A percentile compares a stretch with the other conserved stretches of the same genome.
Conservation (phyloP, 2,329 filamentous ascomycete species). For the Diplocarpon rosae region DNA sequence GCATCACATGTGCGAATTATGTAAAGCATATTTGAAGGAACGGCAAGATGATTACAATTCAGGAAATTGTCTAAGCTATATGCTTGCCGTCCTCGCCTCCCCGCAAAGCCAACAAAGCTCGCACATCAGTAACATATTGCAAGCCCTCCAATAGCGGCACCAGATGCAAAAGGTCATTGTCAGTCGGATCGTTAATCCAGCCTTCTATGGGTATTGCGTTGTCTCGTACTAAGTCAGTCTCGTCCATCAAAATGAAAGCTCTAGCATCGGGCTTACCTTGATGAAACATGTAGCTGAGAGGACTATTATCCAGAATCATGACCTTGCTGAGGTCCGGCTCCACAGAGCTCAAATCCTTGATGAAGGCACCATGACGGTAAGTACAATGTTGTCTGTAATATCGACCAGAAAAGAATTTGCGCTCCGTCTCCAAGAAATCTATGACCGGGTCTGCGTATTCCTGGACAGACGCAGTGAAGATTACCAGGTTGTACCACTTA, state of each 20-base stretch:
- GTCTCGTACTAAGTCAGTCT: slow-evolving; percentile 45
- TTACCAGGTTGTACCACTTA: slow-evolving; percentile 96
- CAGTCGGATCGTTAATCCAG: slow-evolving; percentile 97
- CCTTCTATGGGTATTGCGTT: slow-evolving; percentile 98
- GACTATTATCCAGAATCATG: slow-evolving; percentile 98
- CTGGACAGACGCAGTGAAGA: slow-evolving; percentile 95
- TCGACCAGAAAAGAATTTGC: slow-evolving; percentile 87
- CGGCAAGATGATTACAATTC: slow-evolving; percentile 3
- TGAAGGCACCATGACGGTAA: slow-evolving; percentile 88
- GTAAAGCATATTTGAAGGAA: not conserved
- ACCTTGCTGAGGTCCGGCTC: slow-evolving; percentile 96
- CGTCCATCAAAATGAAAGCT: not conserved
- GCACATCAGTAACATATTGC: slow-evolving; percentile 93
- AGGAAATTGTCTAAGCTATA: slow-evolving; percentile 15
- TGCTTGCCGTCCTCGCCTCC: slow-evolving; percentile 67
- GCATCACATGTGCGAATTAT: too few species aligned
- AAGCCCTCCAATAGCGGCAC: slow-evolving; percentile 86
- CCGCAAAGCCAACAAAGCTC: slow-evolving; percentile 77
- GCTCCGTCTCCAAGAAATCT: slow-evolving; percentile 93
- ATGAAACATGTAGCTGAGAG: slow-evolving; percentile 96
- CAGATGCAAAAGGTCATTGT: slow-evolving; percentile 87
- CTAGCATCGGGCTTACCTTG: slow-evolving; percentile 54
- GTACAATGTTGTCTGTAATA: slow-evolving; percentile 98
- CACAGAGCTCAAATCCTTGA: slow-evolving; percentile 92
- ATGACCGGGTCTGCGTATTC: slow-evolving; percentile 98